A percentile compares a stretch with the other conserved stretches of the same genome.
Conservation (phyloP, 108 stramenopile species). For the Skeletonema potamos region DNA sequence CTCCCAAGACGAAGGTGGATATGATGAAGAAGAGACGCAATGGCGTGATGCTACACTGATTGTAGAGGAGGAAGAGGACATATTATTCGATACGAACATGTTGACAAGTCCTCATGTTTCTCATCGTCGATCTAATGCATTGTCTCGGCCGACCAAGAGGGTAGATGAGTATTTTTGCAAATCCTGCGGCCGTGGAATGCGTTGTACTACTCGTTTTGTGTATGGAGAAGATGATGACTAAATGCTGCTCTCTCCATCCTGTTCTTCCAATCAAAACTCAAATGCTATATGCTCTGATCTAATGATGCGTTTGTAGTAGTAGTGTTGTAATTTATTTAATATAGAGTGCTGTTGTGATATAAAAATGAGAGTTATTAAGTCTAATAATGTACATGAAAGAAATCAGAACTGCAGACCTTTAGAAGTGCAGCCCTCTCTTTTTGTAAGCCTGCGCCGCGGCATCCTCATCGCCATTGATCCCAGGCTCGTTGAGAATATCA, state of each 20-base stretch:
- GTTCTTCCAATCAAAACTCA: not conserved
- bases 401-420: too few species aligned
- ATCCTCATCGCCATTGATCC: conserved; percentile 43
- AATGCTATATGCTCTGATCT: not conserved
- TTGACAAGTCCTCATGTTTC: not conserved
- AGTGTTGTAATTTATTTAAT: not conserved
- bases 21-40: not conserved
- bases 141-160: not conserved
- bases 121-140: not conserved
- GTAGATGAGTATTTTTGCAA: conserved; percentile 1
- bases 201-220: not conserved
- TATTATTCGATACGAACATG: not conserved
- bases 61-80: not conserved
- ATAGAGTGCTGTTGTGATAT: not conserved
- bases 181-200: not conserved
- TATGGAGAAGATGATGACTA: not conserved
- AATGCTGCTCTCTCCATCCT: not conserved
- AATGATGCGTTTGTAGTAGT: not conserved
- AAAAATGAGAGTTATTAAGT: not conserved
- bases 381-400: not conserved
- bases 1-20: too few species aligned
- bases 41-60: not conserved
- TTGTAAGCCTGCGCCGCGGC: conserved; percentile 36
- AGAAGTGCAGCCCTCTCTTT: conserved; percentile 45
- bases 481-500: conserved; percentile 34